Evolutionary conservation across 192 early-diverging fungal species (phyloP).

Genomic region (Rhizophagus sp.): DNA sequence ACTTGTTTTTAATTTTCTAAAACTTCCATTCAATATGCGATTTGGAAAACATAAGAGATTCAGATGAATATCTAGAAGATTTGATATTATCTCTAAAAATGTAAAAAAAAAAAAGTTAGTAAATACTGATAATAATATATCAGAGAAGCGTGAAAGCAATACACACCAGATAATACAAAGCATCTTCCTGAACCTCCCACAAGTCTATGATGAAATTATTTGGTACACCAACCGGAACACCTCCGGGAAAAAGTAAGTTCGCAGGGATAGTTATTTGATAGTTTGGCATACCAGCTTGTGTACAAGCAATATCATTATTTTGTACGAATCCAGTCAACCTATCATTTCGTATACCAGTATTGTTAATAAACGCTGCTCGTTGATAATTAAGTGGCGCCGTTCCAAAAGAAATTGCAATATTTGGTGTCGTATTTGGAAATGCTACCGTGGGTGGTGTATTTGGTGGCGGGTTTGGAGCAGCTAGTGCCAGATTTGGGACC

Average conservation of each 20-base stretch:
- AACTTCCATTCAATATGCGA: too few relatives aligned
- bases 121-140: too few relatives aligned
- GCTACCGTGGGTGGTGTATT: neutral
- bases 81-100: too few relatives aligned
- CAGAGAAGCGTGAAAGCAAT: too few relatives aligned
- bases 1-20: too few relatives aligned
- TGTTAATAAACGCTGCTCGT: neutral
- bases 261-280: slow-evolving; percentile 21
- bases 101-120: too few relatives aligned
- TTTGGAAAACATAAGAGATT: too few relatives aligned
- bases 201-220: too few relatives aligned
- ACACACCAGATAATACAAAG: too few relatives aligned
- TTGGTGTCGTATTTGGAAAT: neutral
- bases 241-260: neutral
- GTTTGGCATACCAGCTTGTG: neutral
- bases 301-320: neutral
- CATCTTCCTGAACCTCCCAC: too few relatives aligned
- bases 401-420: slow-evolving; percentile 21
- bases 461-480: neutral
- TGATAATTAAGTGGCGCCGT: slow-evolving; percentile 8
- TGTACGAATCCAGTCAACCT: neutral
- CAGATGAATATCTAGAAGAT: too few relatives aligned
- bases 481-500: neutral
- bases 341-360: neutral
- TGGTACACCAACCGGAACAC: too few relatives aligned